Evolutionary conservation across 805 yeast genomes (phyloP), one percentile per base, ranked within the genome.

Genomic region (Schwanniomyces pseudopolymorphus): DNA sequence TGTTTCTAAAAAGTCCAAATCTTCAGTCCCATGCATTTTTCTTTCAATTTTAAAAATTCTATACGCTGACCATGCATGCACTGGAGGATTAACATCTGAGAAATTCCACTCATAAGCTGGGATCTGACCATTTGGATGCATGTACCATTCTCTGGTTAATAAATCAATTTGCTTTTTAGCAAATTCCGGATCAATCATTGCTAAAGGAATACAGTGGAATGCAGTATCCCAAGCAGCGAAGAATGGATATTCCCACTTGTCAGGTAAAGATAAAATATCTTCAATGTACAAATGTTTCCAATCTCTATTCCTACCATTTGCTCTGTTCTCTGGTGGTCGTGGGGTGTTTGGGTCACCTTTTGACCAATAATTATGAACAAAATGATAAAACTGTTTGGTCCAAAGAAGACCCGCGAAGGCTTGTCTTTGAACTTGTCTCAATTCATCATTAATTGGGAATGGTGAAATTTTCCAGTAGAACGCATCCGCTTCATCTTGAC

Each of bases 61-160:
- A 64, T 83, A 90, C 11, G 91, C 84, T 0, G 97, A 85, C 97
- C 97, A 90, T 0, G 97, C 97, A 63, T 91, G 97, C 28, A 90
- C 97, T 0, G 97, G 97, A 1, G 97, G 97, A 63, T 90, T 90
- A n/a, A 91, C 96, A 65, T 90, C 97, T 51, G 87, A 75, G 59
- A 90, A 90, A 64, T 91, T 90, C 97, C 97, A 90, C 67, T 90
- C 97, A 64, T 90, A 90, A 11, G 97, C 96, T 0, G 97, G 97
- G 53, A 89, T 81, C 67, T 91, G 97, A n/a, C 97, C 97, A 63
- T 90, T 90, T 39, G 97, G 97, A 63, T 92, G 96, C 95, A 89
- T 89, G 63, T 90, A 90, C 97, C 97, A 90, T 67, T 90, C 97
- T 60, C 96, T 78, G 25, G 96, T 85, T 63, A 90, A 72, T 47